Conservation (phyloP, 106 monocot genomes). For the Xerophyta viscosa region DNA sequence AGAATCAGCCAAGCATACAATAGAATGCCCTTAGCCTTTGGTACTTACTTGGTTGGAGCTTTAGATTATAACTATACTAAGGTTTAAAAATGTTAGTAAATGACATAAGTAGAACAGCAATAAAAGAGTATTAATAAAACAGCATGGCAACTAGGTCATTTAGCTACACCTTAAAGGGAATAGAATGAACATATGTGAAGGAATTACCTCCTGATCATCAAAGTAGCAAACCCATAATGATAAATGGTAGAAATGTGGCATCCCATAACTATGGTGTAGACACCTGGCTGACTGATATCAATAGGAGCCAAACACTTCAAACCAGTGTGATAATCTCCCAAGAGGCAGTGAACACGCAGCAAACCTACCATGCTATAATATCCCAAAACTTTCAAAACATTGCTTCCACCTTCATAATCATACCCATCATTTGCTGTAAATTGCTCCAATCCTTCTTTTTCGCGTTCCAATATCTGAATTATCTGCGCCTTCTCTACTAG, state of each 20-base stretch:
- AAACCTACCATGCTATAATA: constrained; percentile 97
- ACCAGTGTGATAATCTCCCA: constrained; percentile 87
- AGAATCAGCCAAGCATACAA: no score
- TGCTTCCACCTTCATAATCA: constrained; percentile 93
- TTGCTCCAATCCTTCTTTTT: constrained; percentile 85
- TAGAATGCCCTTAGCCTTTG: no score
- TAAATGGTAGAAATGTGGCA: constrained; percentile 92
- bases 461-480: constrained; percentile 72
- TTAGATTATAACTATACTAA: no score
- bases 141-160: no score
- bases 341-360: constrained; percentile 84
- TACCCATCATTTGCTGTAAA: constrained; percentile 88
- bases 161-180: no score
- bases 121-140: no score
- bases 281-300: constrained; percentile 85
- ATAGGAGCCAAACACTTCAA: constrained; percentile 85
- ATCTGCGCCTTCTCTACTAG: constrained; percentile 93
- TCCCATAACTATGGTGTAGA: constrained; percentile 87
- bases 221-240: constrained; percentile 92
- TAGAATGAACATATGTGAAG: no score
- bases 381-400: constrained; percentile 92
- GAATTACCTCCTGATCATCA: constrained; percentile 80
- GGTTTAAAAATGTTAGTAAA: no score
- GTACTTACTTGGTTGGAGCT: no score
- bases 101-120: no score